A percentile compares a stretch with the other conserved stretches of the same genome.
Evolutionary conservation across 805 yeast species (phyloP).

Genomic region (Yarrowia sp.): DNA sequence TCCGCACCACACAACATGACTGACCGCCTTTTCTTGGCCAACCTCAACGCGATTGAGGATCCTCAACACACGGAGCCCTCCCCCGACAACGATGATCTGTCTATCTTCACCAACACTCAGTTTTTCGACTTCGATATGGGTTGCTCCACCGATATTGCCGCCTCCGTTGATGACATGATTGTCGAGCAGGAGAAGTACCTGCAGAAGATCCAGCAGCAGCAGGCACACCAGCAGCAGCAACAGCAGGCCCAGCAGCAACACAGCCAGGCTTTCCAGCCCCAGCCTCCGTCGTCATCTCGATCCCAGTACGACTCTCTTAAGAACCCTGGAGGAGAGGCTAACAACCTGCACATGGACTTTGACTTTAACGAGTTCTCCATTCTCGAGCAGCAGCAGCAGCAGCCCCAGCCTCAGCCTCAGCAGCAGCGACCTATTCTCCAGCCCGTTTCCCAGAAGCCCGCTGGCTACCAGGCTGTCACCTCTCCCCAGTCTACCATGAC

Average conservation of each 20-base stretch:
- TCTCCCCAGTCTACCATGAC: constrained; percentile 27
- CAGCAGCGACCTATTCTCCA: constrained; percentile 4
- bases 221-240: constrained; percentile 25
- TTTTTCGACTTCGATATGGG: constrained; percentile 47
- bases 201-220: constrained; percentile 34
- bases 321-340: constrained; percentile 9
- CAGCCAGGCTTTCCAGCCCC: constrained; percentile 11
- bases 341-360: constrained; percentile 16
- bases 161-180: constrained; percentile 41
- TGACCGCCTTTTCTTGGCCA: constrained; percentile 22
- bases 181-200: constrained; percentile 42
- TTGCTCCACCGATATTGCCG: constrained; percentile 42
- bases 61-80: constrained; percentile 23
- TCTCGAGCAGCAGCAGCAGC: constrained; percentile 16
- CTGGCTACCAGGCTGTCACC: neutral
- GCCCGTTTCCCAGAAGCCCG: constrained; percentile 13
- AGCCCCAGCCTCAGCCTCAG: neutral
- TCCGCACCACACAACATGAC: constrained; percentile 2
- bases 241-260: neutral
- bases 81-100: constrained; percentile 39
- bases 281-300: constrained; percentile 8
- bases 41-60: constrained; percentile 28
- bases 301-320: constrained; percentile 18
- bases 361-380: constrained; percentile 24
- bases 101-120: constrained; percentile 43